Evolutionary conservation across 805 yeast species (phyloP), one percentile per base, ranked within the genome.

Genomic region (Maudiozyma serrabonitensis): DNA sequence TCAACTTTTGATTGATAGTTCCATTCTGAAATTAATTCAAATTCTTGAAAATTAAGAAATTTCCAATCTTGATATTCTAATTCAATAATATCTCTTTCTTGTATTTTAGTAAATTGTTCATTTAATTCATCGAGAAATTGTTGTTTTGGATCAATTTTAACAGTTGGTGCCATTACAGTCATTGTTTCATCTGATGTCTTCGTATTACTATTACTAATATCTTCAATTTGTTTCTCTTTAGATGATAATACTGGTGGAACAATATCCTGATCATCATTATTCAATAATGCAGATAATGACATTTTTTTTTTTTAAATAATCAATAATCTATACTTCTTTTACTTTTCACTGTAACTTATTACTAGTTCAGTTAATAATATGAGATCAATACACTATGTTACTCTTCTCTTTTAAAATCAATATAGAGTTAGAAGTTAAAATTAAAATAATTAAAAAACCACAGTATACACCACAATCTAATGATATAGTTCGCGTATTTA

Each of bases 21-120:
- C 66, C 68, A 67, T 46, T 63, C 68, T 31, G 58, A 56, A n/a
- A 67, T 60, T 40, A 66, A 50, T 52, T 67, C 70, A 51, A 66
- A 65, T 52, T 67, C 69, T 49, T 67, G 70, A 32, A 57, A 59
- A 48, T 60, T 66, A 28, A 65, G 49, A 42, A 62, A 66, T 37
- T 65, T 63, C 67, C 68, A 67, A 50, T 67, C 65, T 47, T 66
- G 69, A 42, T 58, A 62, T 11, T 56, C 50, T 34, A 55, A 53
- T 46, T 65, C 66, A 12, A 56, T 37, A 13, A 46, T 39, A 51
- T 63, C 68, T 44, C 64, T 52, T 26, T 54, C 50, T 21, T 55
- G 54, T 6, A 62, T n/a, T 15, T 46, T 39, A 16, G 53, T 45
- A 39, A 61, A 62, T 40, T 55, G 50, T 31, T 52, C 50, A 51